Evolutionary conservation across 345 rosid species (phyloP).

Genomic region (Carallia brachiata): DNA sequence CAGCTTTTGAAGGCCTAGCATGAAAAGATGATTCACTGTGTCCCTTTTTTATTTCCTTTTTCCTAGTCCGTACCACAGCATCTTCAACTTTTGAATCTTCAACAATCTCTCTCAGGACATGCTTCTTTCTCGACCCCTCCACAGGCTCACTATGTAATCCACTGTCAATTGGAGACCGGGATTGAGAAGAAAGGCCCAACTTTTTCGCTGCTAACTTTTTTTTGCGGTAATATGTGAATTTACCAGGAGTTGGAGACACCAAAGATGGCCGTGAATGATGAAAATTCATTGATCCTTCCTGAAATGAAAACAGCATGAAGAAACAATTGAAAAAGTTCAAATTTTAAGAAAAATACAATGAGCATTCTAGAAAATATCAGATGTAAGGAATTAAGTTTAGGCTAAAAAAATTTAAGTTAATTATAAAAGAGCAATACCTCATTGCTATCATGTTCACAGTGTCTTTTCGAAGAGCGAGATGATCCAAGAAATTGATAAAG

Average conservation of each 20-base stretch:
- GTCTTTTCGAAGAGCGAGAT: conserved; percentile 27
- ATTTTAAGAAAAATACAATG: background rate
- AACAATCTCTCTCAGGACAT: conserved; percentile 17
- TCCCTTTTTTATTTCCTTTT: conserved; percentile 29
- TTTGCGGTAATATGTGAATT: conserved; percentile 51
- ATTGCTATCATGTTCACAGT: conserved; percentile 12
- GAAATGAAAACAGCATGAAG: background rate
- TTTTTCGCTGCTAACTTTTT: conserved; percentile 44
- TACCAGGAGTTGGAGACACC: conserved; percentile 34
- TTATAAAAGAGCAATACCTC: conserved; percentile 25
- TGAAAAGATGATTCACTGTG: conserved; percentile 30
- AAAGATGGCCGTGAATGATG: conserved; percentile 20
- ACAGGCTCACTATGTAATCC: conserved; percentile 24
- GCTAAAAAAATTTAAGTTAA: background rate
- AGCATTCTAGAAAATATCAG: background rate
- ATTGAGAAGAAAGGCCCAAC: conserved; percentile 33
- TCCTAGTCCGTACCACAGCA: conserved; percentile 33
- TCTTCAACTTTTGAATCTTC: conserved; percentile 20
- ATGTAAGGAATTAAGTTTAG: background rate
- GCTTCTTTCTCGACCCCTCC: conserved; percentile 41
- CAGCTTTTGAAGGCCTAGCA: conserved; percentile 31
- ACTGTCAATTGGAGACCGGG: conserved; percentile 21
- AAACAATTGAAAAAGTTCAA: too few species aligned
- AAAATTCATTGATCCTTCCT: conserved; percentile 22
- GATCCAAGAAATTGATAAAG: conserved; percentile 43